Evolutionary conservation across 306 rosid species (phyloP).

Genomic region (Prunus kanzakura): DNA sequence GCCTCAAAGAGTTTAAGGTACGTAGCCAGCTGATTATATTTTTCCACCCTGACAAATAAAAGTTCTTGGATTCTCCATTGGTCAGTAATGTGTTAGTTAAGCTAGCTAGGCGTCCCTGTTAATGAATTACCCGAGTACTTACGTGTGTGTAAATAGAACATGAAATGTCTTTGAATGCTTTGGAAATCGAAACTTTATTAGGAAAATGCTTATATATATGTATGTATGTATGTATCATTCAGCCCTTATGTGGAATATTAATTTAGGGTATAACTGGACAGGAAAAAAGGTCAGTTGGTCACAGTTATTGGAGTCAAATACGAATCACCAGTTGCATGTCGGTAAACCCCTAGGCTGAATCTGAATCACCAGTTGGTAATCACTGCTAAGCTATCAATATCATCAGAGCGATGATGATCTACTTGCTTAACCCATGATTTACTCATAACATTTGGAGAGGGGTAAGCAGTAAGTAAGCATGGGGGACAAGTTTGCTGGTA

Average conservation of each 20-base stretch:
- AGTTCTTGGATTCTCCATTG: too few relatives aligned
- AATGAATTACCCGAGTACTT: too few relatives aligned
- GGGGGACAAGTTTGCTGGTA: constrained; percentile 12
- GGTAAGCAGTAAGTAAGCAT: background rate
- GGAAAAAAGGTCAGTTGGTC: background rate
- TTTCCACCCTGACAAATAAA: too few relatives aligned
- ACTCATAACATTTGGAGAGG: background rate
- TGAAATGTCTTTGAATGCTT: too few relatives aligned
- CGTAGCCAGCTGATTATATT: too few relatives aligned
- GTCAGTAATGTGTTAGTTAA: too few relatives aligned
- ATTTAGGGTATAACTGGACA: background rate
- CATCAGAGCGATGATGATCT: background rate
- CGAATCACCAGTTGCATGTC: background rate
- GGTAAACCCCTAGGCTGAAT: background rate
- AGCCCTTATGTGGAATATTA: too few relatives aligned
- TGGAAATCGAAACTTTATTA: too few relatives aligned
- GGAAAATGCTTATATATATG: background rate
- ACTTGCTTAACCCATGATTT: background rate
- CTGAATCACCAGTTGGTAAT: background rate
- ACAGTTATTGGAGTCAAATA: background rate
- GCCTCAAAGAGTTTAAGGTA: too few relatives aligned
- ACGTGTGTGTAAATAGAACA: too few relatives aligned
- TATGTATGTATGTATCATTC: too few relatives aligned
- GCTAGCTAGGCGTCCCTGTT: too few relatives aligned
- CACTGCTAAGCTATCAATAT: background rate